Evolutionary conservation across 192 early-diverging fungal genomes (phyloP), one percentile per base, ranked within the genome.

Genomic region (Entomortierella lignicola): DNA sequence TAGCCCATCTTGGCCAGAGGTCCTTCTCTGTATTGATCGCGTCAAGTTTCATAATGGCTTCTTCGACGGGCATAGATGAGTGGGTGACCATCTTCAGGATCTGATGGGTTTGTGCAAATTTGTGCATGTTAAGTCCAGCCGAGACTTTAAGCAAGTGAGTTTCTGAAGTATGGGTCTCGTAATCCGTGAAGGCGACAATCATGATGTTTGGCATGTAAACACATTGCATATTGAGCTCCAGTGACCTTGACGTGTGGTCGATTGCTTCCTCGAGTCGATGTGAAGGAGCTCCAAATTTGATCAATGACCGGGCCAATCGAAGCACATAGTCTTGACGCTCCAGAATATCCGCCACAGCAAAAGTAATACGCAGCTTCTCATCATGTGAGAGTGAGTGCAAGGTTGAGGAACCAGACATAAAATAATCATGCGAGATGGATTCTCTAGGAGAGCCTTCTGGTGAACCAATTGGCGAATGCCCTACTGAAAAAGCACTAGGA

Each of bases 141-240:
- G 84, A 65, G n/a, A 81, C 80, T n/a, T 89, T 86, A 66, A 94
- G 85, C 43, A 94, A 83, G 54, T 92, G 92, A 0, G 92, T 94
- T 60, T 94, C 92, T 8, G 91, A 90, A 5, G 91, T 88, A 50
- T 92, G 88, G 8, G 91, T 94, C 52, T 88, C 87, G 26, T 84
- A 84, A 79, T 94, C 91, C 63, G 89, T 84, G 66, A 94, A 94
- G 27, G 88, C 88, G 26, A 92, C 81, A 52, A 94, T 83, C 84
- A 94, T 91, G 55, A 92, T 82, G 52, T 90, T 90, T 23, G 92
- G 92, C 60, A 92, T 69, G 67, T 87, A 90, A 21, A 91, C 87
- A 58, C 90, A 91, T 55, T 88, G 88, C 13, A 89, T 84, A 20
- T 92, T 86, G 44, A 93, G 83, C 29, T 88, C 88, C 39, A 93